These are phyloP conservation scores for Simplicillium aogashimaense DNA, from an alignment of 2,329 filamentous ascomycete genomes.

Conservation along the genomic window DNA sequence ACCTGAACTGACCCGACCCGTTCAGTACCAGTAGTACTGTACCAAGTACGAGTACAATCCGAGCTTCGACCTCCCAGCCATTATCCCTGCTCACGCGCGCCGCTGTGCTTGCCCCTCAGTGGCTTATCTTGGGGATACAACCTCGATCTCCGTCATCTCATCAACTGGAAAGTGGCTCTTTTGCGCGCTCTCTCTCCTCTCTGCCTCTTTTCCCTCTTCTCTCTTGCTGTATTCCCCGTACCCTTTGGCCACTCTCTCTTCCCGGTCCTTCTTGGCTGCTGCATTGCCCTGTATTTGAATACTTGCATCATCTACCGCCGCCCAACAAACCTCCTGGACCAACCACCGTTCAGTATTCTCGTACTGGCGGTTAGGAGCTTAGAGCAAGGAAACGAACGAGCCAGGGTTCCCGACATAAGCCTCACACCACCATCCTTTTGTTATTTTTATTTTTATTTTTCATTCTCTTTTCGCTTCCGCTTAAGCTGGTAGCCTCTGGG, in stretches of 20 bases:
- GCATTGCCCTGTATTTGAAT: no score
- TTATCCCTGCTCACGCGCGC: constrained; percentile 13
- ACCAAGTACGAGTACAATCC: no score
- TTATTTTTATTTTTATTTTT: constrained; percentile 1
- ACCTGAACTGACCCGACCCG: no score
- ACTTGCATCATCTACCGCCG: no score
- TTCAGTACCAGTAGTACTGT: no score
- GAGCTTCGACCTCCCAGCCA: no score
- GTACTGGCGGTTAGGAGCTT: no score
- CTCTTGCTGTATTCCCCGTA: constrained; percentile 2
- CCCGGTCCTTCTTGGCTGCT: constrained; percentile 2
- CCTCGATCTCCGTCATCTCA: no score
- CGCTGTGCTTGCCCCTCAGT: constrained; percentile 26
- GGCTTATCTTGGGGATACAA: constrained; percentile 17
- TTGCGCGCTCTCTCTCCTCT: not conserved
- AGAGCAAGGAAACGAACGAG: no score
- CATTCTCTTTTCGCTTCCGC: constrained; percentile 2
- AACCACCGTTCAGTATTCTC: not conserved
- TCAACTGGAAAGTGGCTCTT: constrained; percentile 1
- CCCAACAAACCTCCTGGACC: constrained; percentile 1
- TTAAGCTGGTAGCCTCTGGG: constrained; percentile 1
- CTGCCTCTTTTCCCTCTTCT: constrained; percentile 1
- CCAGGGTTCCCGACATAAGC: not conserved
- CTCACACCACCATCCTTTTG: not conserved
- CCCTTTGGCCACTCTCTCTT: constrained; percentile 4